phyloP scores from a whole-genome alignment of 371 early-diverging fungal genomes.

The Zychaea mexicana region DNA sequence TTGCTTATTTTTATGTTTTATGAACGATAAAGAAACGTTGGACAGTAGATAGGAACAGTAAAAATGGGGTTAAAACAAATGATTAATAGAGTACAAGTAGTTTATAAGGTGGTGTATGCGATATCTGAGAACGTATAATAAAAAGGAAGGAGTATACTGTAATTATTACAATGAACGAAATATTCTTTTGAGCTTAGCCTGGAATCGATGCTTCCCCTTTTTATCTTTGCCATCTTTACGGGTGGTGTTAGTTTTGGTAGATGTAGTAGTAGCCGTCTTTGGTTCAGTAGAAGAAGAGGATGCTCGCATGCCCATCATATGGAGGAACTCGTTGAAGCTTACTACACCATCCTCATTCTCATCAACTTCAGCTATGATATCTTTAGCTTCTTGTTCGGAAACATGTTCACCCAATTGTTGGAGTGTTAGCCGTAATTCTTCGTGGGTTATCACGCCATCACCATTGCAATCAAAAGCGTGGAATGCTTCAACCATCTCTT shows the following conservation, averaged over 20 bases:
- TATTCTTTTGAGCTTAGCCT: neutral
- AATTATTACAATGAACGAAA: neutral
- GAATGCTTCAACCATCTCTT: slow-evolving; percentile 44
- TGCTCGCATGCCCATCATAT: slow-evolving; percentile 41
- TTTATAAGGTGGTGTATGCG: neutral
- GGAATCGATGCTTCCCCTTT: neutral
- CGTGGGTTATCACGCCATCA: slow-evolving; percentile 37
- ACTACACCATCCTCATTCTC: slow-evolving; percentile 41
- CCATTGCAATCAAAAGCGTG: slow-evolving; percentile 44
- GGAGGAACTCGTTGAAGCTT: slow-evolving; percentile 36
- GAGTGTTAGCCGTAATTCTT: slow-evolving; percentile 44
- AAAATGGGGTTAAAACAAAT: too few species aligned
- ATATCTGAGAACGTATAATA: too few species aligned
- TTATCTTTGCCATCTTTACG: neutral
- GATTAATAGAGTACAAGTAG: too few species aligned
- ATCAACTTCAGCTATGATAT: slow-evolving; percentile 41
- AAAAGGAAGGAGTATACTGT: neutral
- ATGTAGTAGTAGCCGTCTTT: neutral
- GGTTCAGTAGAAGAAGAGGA: neutral
- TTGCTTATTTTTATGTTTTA: too few species aligned
- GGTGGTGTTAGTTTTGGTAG: neutral
- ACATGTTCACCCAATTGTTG: slow-evolving; percentile 42
- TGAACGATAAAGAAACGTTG: too few species aligned
- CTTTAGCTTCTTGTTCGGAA: slow-evolving; percentile 32
- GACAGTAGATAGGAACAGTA: too few species aligned